These are phyloP conservation scores for Moringa oleifera DNA, from an alignment of 345 rosid genomes.

Conservation along the genomic window DNA sequence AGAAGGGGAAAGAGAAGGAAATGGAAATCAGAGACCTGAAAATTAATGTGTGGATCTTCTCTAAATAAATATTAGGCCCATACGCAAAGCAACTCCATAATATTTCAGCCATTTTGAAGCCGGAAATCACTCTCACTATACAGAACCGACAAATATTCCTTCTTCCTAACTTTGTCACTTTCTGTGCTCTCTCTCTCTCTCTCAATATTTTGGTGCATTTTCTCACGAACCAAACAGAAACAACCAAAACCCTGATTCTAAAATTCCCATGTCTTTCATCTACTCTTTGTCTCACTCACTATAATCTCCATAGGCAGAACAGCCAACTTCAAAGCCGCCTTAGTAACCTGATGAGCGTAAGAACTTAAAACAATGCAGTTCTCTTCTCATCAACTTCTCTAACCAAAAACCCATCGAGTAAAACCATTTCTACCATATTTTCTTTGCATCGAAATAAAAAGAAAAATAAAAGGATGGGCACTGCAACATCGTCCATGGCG, in stretches of 20 bases:
- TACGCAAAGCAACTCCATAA: not conserved
- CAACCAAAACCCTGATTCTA: slow-evolving; percentile 7
- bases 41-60: no score
- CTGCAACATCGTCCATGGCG: slow-evolving; percentile 84
- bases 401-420: not conserved
- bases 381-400: slow-evolving; percentile 7
- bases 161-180: slow-evolving; percentile 12
- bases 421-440: not conserved
- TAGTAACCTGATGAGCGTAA: not conserved
- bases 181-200: not conserved
- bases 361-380: slow-evolving; percentile 15
- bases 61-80: not conserved
- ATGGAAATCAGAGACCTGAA: no score
- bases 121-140: slow-evolving; percentile 12
- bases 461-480: slow-evolving; percentile 48
- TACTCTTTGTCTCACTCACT: not conserved
- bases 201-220: slow-evolving; percentile 4
- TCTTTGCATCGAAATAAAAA: not conserved
- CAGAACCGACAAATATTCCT: slow-evolving; percentile 17
- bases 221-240: slow-evolving; percentile 23
- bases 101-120: not conserved
- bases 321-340: not conserved
- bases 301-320: not conserved
- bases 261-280: not conserved
- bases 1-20: no score